Evolutionary conservation across 2,329 filamentous ascomycete genomes (phyloP).

Genomic region (Cadophora malorum): DNA sequence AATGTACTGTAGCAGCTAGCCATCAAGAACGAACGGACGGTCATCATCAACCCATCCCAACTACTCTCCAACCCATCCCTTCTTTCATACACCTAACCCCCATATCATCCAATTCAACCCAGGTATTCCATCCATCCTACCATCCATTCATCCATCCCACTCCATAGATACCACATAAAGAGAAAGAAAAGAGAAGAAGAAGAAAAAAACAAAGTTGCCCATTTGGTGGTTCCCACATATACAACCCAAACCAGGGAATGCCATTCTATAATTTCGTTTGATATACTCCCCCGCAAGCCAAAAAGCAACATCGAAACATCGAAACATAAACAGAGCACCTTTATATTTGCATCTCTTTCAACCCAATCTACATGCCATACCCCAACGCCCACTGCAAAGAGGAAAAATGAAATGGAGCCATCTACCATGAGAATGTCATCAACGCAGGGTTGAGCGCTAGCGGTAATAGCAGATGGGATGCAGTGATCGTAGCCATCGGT

Average conservation of each 20-base stretch:
- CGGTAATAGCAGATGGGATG: slow-evolving; percentile 73
- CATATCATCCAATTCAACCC: slow-evolving; percentile 2
- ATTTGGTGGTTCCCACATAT: slow-evolving; percentile 7
- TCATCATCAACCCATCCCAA: neutral
- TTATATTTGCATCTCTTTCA: slow-evolving; percentile 4
- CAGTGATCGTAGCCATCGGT: slow-evolving; percentile 75
- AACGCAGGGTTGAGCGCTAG: slow-evolving; percentile 78
- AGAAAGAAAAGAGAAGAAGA: neutral
- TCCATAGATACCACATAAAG: neutral
- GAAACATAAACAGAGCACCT: neutral
- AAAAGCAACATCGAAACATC: neutral
- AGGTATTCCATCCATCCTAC: neutral
- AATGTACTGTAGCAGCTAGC: neutral
- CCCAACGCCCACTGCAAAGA: slow-evolving; percentile 12
- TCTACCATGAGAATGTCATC: slow-evolving; percentile 79
- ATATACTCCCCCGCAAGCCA: neutral
- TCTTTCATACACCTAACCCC: neutral
- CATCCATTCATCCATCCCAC: neutral
- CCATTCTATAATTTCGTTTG: slow-evolving; percentile 15
- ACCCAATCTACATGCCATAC: neutral
- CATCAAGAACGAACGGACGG: neutral
- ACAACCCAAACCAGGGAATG: slow-evolving; percentile 10
- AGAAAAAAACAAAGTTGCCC: neutral
- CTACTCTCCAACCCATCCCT: neutral
- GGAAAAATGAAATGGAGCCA: neutral